Percentiles rank a stretch among this genome's conserved stretches.
phyloP scores from a whole-genome alignment of 176 grass and related monocot species.

The Triticum monococcum region DNA sequence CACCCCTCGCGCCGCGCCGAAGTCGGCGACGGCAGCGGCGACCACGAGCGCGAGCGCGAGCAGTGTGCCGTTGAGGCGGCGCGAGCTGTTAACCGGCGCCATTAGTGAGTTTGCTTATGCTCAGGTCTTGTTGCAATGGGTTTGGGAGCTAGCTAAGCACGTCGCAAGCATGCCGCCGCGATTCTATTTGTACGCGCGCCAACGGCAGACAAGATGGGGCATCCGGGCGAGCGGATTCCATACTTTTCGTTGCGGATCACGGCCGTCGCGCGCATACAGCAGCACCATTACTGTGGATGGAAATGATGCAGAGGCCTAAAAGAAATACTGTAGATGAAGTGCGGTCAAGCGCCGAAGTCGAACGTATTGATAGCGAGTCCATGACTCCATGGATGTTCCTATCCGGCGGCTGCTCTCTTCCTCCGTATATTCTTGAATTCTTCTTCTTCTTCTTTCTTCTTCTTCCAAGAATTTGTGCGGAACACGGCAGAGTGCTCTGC shows the following conservation, averaged over 20 bases:
- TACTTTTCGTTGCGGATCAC: neutral
- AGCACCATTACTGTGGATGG: neutral
- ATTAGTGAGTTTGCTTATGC: neutral
- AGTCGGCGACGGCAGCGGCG: neutral
- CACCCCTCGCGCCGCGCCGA: too few relatives aligned
- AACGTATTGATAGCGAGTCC: neutral
- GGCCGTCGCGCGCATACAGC: neutral
- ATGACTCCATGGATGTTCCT: neutral
- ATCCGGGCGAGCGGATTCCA: neutral
- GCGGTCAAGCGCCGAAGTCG: neutral
- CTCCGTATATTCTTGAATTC: neutral
- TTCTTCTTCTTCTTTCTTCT: neutral
- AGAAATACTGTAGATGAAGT: neutral
- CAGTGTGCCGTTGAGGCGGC: neutral
- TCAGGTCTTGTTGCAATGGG: neutral
- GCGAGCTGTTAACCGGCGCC: constrained; percentile 4
- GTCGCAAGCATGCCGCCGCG: neutral
- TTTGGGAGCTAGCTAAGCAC: neutral
- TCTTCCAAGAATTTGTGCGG: too few relatives aligned
- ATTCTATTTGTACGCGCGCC: neutral
- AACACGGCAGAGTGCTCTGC: neutral
- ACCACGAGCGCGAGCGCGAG: neutral
- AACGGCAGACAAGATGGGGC: neutral
- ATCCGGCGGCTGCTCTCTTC: neutral
- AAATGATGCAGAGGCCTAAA: too few relatives aligned